A percentile compares a stretch with the other conserved stretches of the same genome.
These are phyloP conservation scores for Leccinum fibrillosum DNA, from an alignment of 768 basidiomycete genomes.

Conservation along the genomic window DNA sequence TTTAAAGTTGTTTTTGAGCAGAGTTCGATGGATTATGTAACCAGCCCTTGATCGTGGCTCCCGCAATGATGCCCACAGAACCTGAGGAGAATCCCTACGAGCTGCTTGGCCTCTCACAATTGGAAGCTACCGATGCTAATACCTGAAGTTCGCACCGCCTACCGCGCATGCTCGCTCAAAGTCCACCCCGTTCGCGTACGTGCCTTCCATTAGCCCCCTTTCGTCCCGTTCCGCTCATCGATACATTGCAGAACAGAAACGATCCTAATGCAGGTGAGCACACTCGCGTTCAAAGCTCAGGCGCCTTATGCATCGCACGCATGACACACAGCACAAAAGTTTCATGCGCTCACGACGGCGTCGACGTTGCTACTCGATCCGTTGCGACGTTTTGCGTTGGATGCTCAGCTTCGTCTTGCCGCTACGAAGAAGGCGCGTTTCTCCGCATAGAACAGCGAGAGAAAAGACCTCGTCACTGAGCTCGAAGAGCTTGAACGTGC, in stretches of 20 bases:
- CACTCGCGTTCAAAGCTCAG: background rate
- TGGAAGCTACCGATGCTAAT: constrained; percentile 61
- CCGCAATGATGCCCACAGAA: constrained; percentile 31
- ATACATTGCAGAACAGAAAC: constrained; percentile 58
- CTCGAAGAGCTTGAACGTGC: constrained; percentile 78
- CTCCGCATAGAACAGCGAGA: constrained; percentile 64
- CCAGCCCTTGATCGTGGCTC: constrained; percentile 18
- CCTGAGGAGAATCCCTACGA: constrained; percentile 74
- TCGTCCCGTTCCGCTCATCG: constrained; percentile 12
- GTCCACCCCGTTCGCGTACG: constrained; percentile 84
- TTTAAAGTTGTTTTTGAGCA: background rate
- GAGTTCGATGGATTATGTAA: constrained; percentile 10
- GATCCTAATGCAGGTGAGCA: constrained; percentile 70
- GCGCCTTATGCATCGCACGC: background rate
- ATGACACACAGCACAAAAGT: constrained; percentile 57
- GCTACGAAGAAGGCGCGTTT: constrained; percentile 70
- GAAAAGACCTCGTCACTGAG: constrained; percentile 72
- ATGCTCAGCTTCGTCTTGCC: constrained; percentile 70
- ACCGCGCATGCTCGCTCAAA: constrained; percentile 75
- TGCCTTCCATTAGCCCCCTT: constrained; percentile 19
- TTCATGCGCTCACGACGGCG: constrained; percentile 80
- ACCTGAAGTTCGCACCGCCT: constrained; percentile 70
- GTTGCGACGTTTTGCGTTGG: constrained; percentile 70
- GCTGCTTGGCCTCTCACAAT: constrained; percentile 50
- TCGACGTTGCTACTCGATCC: constrained; percentile 83